phyloP scores from a whole-genome alignment of 192 early-diverging fungal species.

The Bifiguratus adelaidae region DNA sequence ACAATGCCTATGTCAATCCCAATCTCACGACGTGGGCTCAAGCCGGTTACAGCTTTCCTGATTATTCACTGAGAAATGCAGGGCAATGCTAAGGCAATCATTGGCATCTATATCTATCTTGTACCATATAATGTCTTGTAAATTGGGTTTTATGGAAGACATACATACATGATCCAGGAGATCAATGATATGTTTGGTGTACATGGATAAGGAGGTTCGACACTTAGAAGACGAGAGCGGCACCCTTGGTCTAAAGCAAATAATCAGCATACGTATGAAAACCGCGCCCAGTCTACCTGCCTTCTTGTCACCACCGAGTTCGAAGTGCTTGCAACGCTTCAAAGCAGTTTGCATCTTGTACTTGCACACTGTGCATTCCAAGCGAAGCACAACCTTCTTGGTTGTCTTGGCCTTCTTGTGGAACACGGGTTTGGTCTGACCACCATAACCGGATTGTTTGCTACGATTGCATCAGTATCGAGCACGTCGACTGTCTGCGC shows the following conservation, averaged over 20 bases:
- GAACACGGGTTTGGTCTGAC: constrained; percentile 99
- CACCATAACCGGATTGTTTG: constrained; percentile 99
- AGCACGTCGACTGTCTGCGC: too few species aligned
- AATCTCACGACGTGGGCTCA: constrained; percentile 4
- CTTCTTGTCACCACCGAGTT: constrained; percentile 99
- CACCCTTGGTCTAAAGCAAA: constrained; percentile 49
- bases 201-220: too few species aligned
- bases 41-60: constrained; percentile 3
- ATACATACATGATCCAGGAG: too few species aligned
- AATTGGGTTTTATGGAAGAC: too few species aligned
- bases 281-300: constrained; percentile 7
- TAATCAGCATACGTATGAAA: not conserved
- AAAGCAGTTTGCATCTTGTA: constrained; percentile 95
- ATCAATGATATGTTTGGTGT: too few species aligned
- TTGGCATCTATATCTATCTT: too few species aligned
- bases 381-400: constrained; percentile 98
- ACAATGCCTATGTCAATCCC: constrained; percentile 5
- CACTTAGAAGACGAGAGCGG: constrained; percentile 78
- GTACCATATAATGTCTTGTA: too few species aligned
- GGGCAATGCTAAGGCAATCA: too few species aligned
- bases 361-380: constrained; percentile 98
- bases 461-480: constrained; percentile 14
- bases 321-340: constrained; percentile 99
- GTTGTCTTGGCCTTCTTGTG: constrained; percentile 99
- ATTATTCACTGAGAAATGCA: too few species aligned